Conservation (phyloP, 164 flowering plant genomes). For the Tinospora cordifolia region DNA sequence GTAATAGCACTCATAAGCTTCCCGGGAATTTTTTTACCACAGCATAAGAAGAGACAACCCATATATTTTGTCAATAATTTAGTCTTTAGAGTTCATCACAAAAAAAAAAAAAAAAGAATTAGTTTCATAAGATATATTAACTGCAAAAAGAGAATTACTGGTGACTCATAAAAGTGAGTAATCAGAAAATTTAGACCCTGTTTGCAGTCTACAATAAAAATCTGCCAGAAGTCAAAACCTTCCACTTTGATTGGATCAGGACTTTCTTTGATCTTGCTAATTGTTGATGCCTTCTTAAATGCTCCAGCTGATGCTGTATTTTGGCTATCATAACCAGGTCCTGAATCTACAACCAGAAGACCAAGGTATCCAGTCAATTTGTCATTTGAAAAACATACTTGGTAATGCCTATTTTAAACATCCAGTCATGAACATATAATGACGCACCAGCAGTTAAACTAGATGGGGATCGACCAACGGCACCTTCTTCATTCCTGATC, state of each 20-base stretch:
- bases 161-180: background rate
- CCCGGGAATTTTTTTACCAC: too few species aligned
- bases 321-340: constrained; percentile 32
- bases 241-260: constrained; percentile 43
- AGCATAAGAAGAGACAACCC: too few species aligned
- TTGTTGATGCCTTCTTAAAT: constrained; percentile 41
- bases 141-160: background rate
- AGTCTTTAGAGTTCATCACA: too few species aligned
- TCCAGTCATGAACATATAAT: background rate
- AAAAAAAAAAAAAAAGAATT: too few species aligned
- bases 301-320: constrained; percentile 29
- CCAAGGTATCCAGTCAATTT: background rate
- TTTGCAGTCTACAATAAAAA: background rate
- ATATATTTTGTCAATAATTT: too few species aligned
- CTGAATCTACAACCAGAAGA: constrained; percentile 25
- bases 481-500: constrained; percentile 53
- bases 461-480: constrained; percentile 39
- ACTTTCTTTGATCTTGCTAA: constrained; percentile 31
- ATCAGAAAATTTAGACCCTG: background rate
- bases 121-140: too few species aligned
- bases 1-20: too few species aligned
- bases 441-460: constrained; percentile 40
- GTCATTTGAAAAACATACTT: background rate
- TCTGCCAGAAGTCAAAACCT: constrained; percentile 28
- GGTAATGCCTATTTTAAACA: background rate